Conservation (phyloP, 176 grass and related monocot genomes). For the Oryza officinalis region DNA sequence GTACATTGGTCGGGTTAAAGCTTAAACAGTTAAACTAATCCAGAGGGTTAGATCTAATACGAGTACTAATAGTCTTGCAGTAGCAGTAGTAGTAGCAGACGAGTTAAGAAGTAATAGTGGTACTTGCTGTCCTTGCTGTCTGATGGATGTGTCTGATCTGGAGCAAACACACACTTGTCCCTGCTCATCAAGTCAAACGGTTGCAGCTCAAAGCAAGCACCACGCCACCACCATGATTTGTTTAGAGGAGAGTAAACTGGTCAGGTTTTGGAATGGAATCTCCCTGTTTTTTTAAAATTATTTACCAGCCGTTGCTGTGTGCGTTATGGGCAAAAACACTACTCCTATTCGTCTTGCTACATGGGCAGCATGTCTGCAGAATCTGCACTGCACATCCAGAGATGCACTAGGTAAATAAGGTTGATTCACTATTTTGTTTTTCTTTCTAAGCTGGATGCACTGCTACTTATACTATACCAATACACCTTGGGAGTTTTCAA, state of each 20-base stretch:
- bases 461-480: too few relatives aligned
- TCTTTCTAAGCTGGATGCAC: too few relatives aligned
- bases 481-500: too few relatives aligned
- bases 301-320: background rate
- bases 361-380: background rate
- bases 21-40: background rate
- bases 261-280: constrained; percentile 1
- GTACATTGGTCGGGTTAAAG: background rate
- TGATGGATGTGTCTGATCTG: background rate
- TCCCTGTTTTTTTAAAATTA: background rate
- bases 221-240: background rate
- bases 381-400: too few relatives aligned
- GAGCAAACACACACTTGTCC: background rate
- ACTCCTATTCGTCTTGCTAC: background rate
- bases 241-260: background rate
- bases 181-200: background rate
- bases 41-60: background rate
- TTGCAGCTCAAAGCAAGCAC: background rate
- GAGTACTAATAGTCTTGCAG: background rate
- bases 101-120: background rate
- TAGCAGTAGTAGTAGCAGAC: background rate
- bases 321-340: background rate
- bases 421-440: too few relatives aligned
- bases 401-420: too few relatives aligned
- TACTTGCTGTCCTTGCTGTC: background rate